Evolutionary conservation across 306 rosid genomes (phyloP), one percentile per base, ranked within the genome.

Genomic region (Malus sylvestris): DNA sequence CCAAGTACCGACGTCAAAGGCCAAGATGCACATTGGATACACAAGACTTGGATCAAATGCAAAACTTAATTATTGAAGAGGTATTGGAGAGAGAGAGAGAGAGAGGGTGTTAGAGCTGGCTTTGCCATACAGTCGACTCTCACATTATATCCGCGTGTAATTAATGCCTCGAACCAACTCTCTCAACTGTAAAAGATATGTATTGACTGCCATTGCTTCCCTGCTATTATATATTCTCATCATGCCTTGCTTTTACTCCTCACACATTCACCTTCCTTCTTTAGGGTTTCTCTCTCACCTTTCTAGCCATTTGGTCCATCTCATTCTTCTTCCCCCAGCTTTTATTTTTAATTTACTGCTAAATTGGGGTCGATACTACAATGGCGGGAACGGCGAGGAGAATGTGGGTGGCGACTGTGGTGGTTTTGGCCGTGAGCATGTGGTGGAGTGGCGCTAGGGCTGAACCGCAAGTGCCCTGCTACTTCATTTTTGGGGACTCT

Each of bases 401-500:
- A 77, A 67, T 49, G 74, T 63, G 80, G 72, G 46, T 8, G 73
- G 75, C 67, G 46, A 15, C 14, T 4, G 52, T 11, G 22, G 49
- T 80, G 58, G 76, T 84, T 19, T 10, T 86, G 85, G 76, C 77
- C 38, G 6, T 89, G 69, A 71, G 59, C 70, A n/a, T 73, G 59
- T 66, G 83, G 87, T 67, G 67, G 61, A 22, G 61, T 71, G 79
- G 73, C 30, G 85, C 64, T 18, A 79, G 75, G 82, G 85, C 51
- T 46, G 97, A 77, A 35, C 91, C 88, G 27, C 89, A 86, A 87
- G 97, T 81, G 42, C 97, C 97, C 40, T 90, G 99, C 75, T 95
- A 88, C 82, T 95, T 95, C 90, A 88, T 92, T 1, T 95, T 95
- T 83, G 99, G 99, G 4, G 99, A 95, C 79, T 95, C 97, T 1